These are phyloP conservation scores for Scenedesmus sp. DNA, from an alignment of 163 green algal genomes.

Conservation along the genomic window DNA sequence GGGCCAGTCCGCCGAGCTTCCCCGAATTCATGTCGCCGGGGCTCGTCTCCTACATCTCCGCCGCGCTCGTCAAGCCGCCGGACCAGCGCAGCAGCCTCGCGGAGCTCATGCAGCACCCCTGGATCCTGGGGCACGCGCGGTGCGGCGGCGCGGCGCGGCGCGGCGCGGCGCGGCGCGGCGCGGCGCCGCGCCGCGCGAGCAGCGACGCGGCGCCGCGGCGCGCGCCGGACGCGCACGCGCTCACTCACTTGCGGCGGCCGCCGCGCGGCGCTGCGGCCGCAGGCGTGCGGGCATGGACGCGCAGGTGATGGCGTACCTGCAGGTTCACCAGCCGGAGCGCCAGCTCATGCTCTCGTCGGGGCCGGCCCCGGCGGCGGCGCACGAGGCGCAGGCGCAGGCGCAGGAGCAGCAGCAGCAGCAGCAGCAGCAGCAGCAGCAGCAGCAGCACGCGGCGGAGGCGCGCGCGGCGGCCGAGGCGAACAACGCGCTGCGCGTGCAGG, in stretches of 20 bases:
- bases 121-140: conserved; percentile 60
- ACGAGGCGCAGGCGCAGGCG: neutral
- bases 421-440: conserved; percentile 13
- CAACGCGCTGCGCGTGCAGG: conserved; percentile 2
- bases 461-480: too few species aligned
- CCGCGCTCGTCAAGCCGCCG: conserved; percentile 67
- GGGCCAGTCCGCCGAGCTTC: conserved; percentile 56
- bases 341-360: neutral
- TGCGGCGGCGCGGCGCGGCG: neutral
- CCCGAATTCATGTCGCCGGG: conserved; percentile 67
- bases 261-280: too few species aligned
- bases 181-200: too few species aligned
- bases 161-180: too few species aligned
- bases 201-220: too few species aligned
- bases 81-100: conserved; percentile 57
- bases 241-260: too few species aligned
- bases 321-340: conserved; percentile 28
- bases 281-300: conserved; percentile 38
- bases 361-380: neutral
- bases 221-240: too few species aligned
- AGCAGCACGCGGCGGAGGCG: neutral
- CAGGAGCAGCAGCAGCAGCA: neutral
- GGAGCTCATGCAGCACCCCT: conserved; percentile 76
- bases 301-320: conserved; percentile 34
- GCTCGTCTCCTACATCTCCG: conserved; percentile 67